phyloP scores from a whole-genome alignment of 139 green algal genomes.

The Tetratostichococcus sp. region DNA sequence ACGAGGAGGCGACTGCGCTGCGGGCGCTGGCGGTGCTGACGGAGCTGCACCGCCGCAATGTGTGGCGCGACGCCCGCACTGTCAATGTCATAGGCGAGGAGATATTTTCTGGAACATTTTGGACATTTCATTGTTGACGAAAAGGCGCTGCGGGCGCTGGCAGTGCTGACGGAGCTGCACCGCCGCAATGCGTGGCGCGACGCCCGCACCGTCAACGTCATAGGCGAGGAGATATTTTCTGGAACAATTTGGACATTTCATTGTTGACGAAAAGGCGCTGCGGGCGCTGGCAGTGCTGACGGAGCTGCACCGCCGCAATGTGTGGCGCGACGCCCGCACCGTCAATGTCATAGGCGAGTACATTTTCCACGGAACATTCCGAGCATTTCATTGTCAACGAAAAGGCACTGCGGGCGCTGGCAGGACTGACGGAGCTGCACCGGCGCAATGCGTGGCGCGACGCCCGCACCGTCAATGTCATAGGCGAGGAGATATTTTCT shows the following conservation, averaged over 20 bases:
- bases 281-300: conserved; percentile 84
- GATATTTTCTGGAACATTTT: too few relatives aligned
- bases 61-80: conserved; percentile 94
- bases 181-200: conserved; percentile 92
- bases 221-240: too few relatives aligned
- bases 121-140: too few relatives aligned
- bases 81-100: conserved; percentile 88
- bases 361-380: too few relatives aligned
- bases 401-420: conserved; percentile 89
- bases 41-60: conserved; percentile 87
- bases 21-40: conserved; percentile 84
- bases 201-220: conserved; percentile 89
- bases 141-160: conserved; percentile 89
- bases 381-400: too few relatives aligned
- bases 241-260: too few relatives aligned
- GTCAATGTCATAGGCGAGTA: conserved; percentile 88
- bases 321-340: conserved; percentile 94
- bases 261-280: too few relatives aligned
- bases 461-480: conserved; percentile 89
- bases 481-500: too few relatives aligned
- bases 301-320: conserved; percentile 87
- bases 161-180: conserved; percentile 92
- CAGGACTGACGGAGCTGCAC: conserved; percentile 92
- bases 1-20: conserved; percentile 85
- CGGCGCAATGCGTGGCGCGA: conserved; percentile 92